Evolutionary conservation across 2,329 filamentous ascomycete genomes (phyloP).

Genomic region (Diaporthe humulicola): DNA sequence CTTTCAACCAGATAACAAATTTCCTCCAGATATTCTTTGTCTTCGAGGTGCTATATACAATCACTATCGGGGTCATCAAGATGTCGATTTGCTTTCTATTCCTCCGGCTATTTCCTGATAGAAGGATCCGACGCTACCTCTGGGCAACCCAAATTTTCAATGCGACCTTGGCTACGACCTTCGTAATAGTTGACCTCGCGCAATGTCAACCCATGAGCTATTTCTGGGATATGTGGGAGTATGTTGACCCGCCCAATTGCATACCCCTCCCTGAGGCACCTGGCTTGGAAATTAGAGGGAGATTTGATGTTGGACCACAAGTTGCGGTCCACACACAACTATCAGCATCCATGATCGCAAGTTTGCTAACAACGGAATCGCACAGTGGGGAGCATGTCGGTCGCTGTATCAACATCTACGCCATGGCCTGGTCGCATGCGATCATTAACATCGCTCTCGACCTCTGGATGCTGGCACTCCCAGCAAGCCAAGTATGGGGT

Average conservation of each 20-base stretch:
- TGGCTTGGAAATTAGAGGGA: too few species aligned
- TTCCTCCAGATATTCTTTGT: slow-evolving; percentile 21
- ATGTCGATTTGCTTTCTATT: slow-evolving; percentile 17
- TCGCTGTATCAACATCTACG: slow-evolving; percentile 23
- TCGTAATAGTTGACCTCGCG: slow-evolving; percentile 1
- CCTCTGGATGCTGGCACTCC: slow-evolving; percentile 19
- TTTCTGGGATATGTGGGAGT: slow-evolving; percentile 32
- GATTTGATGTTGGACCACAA: too few species aligned
- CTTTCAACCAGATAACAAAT: slow-evolving; percentile 5
- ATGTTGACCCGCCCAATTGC: neutral
- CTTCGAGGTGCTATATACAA: neutral
- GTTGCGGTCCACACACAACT: too few species aligned
- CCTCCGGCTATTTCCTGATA: slow-evolving; percentile 7
- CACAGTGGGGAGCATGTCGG: slow-evolving; percentile 5
- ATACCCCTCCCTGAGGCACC: neutral
- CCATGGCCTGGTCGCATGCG: slow-evolving; percentile 27
- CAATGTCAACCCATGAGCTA: slow-evolving; percentile 17
- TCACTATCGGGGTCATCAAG: slow-evolving; percentile 20
- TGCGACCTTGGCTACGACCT: neutral
- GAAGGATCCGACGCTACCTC: neutral
- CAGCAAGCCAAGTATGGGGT: slow-evolving; percentile 18
- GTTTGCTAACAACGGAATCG: neutral
- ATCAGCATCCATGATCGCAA: neutral
- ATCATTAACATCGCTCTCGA: slow-evolving; percentile 32
- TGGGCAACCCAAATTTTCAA: slow-evolving; percentile 28